Base-by-base conservation (phyloP, 257 asterid genomes). In the Ilex aquifolium region DNA sequence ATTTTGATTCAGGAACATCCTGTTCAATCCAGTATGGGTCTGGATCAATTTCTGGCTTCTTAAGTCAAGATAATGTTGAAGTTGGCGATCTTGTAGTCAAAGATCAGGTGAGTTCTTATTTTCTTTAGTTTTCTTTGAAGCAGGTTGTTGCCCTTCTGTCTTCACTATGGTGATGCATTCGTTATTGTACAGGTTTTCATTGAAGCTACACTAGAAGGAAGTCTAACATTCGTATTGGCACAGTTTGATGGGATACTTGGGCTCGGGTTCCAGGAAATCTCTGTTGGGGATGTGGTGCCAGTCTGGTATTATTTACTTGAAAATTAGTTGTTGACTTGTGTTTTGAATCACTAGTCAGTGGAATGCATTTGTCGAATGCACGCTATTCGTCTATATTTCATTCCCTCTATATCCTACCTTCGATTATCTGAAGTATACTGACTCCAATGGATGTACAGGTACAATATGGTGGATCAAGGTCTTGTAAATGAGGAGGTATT, bases 181-280 rank as follows among this genome's bases (percentile, higher is more conserved):
- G 13, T n/a, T 29, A 49, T 53, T 71, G 48, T 71, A 44, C 80
- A 92, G 99, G 88, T 74, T 59, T 92, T 92, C 56, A 87, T 92
- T 53, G 99, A 92, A 72, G 79, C 95, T 39, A 83, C 93, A n/a
- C 57, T 65, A 46, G 98, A 92, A 80, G 93, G 89, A 70, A 82
- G 95, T 72, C 85, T 89, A 44, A 62, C 93, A 61, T 92, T 92
- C 76, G 69, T 85, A 66, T 29, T 92, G 16, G 86, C 84, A 30
- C 87, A 87, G 73, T 92, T 92, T 69, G 99, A 92, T 74, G 99
- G 99, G 54, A 80, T 92, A 59, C 79, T 92, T 30, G 99, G 99
- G 56, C 99, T 92, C 50, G 99, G 96, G 53, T 89, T 92, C 84
- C 96, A 83, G 76, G 97, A 92, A 76, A 87, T 89, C 68, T 72